Percentiles rank a stretch among this genome's conserved stretches.
phyloP scores from a whole-genome alignment of 2,329 filamentous ascomycete genomes.

The Gnomoniopsis sp. region DNA sequence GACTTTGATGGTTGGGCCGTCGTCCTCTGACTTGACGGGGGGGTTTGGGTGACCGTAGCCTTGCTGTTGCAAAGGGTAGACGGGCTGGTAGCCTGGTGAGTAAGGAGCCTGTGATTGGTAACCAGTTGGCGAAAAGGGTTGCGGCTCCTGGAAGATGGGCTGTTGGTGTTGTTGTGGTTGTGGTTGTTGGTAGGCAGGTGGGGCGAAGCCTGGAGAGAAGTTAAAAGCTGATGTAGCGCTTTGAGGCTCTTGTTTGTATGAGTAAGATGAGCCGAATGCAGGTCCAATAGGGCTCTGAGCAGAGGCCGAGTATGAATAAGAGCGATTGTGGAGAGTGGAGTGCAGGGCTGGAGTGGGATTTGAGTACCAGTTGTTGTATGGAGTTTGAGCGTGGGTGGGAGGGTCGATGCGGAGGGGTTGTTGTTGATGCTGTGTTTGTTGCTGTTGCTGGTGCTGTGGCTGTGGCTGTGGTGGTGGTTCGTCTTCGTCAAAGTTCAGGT shows the following conservation, averaged over 20 bases:
- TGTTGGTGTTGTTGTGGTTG: constrained; percentile 1
- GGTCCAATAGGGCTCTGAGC: constrained; percentile 15
- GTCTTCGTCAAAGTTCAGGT: constrained; percentile 33
- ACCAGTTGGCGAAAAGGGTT: constrained; percentile 11
- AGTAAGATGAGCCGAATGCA: constrained; percentile 7
- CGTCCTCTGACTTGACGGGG: constrained; percentile 21
- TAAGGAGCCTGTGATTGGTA: neutral
- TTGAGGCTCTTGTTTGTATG: constrained; percentile 11
- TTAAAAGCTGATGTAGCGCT: constrained; percentile 2
- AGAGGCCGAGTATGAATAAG: constrained; percentile 17
- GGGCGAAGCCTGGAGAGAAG: constrained; percentile 13
- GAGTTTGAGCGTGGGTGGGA: constrained; percentile 1
- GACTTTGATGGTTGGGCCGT: constrained; percentile 21
- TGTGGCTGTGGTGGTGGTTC: constrained; percentile 18
- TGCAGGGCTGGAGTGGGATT: constrained; percentile 10
- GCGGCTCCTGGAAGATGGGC: constrained; percentile 7
- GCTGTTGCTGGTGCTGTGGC: constrained; percentile 20
- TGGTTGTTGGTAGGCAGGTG: constrained; percentile 10
- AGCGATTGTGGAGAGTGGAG: constrained; percentile 7
- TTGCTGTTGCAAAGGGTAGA: constrained; percentile 23
- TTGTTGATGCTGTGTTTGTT: constrained; percentile 6
- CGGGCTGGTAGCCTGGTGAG: neutral
- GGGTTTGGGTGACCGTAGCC: neutral
- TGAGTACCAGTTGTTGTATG: constrained; percentile 14
- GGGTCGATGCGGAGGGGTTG: constrained; percentile 10